A percentile compares a stretch with the other conserved stretches of the same genome.
Evolutionary conservation across 352 stramenopile genomes (phyloP).

Genomic region (Bremia lactucae): DNA sequence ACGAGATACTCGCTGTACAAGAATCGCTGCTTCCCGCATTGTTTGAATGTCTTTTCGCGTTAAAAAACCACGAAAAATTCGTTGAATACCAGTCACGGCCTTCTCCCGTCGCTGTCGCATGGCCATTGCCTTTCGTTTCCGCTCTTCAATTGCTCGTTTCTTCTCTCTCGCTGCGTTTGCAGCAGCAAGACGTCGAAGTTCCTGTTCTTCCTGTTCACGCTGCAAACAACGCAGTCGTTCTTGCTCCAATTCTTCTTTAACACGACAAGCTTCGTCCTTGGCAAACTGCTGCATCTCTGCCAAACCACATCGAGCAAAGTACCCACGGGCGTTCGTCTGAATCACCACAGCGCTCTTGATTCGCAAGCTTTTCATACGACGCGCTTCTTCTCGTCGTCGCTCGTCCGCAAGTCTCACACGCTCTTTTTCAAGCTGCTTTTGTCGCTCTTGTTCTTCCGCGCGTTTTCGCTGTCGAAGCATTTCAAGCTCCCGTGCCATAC

Average conservation of each 20-base stretch:
- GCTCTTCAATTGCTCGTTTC: constrained; percentile 20
- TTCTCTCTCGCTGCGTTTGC: constrained; percentile 31
- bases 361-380: constrained; percentile 5
- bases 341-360: constrained; percentile 34
- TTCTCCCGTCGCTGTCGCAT: constrained; percentile 24
- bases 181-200: constrained; percentile 16
- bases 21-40: constrained; percentile 11
- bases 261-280: constrained; percentile 24
- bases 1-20: neutral
- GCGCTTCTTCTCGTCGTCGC: constrained; percentile 25
- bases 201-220: constrained; percentile 23
- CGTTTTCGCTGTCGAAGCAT: constrained; percentile 18
- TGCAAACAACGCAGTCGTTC: constrained; percentile 26
- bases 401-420: constrained; percentile 24
- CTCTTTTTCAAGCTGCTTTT: constrained; percentile 23
- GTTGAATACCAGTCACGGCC: constrained; percentile 22
- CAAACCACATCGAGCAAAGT: constrained; percentile 33
- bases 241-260: constrained; percentile 35
- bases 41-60: constrained; percentile 10
- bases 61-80: constrained; percentile 22
- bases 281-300: constrained; percentile 26
- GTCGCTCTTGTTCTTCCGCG: constrained; percentile 22
- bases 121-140: constrained; percentile 18
- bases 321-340: constrained; percentile 34
- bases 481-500: constrained; percentile 24